Percentiles rank a stretch among this genome's conserved stretches.
These are phyloP conservation scores for Anastatica hierochuntica DNA, from an alignment of 345 rosid genomes.

Conservation along the genomic window DNA sequence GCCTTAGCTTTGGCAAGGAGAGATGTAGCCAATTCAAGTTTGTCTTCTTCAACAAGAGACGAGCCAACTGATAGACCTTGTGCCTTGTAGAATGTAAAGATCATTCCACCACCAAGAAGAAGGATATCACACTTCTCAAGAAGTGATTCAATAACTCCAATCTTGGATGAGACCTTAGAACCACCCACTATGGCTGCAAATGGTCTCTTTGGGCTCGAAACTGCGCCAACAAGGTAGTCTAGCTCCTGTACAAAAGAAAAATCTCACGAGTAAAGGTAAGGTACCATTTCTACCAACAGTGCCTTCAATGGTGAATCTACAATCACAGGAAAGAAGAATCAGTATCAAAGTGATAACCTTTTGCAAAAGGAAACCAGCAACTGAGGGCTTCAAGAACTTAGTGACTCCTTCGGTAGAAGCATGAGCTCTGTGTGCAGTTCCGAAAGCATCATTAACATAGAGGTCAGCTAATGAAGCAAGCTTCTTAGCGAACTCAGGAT, in stretches of 20 bases:
- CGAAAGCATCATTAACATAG: slow-evolving; percentile 89
- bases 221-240: slow-evolving; percentile 95
- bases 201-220: slow-evolving; percentile 80
- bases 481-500: slow-evolving; percentile 88
- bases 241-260: slow-evolving; percentile 48
- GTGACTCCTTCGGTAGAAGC: slow-evolving; percentile 93
- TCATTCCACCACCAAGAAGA: slow-evolving; percentile 97
- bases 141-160: slow-evolving; percentile 90
- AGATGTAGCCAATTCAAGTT: slow-evolving; percentile 67
- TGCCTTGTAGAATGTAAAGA: slow-evolving; percentile 95
- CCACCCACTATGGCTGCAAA: slow-evolving; percentile 97
- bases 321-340: neutral
- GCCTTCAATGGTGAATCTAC: neutral
- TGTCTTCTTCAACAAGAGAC: slow-evolving; percentile 92
- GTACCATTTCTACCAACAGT: no score
- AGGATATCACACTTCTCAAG: slow-evolving; percentile 73
- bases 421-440: slow-evolving; percentile 90
- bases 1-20: slow-evolving; percentile 86
- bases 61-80: slow-evolving; percentile 77
- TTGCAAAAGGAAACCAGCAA: slow-evolving; percentile 94
- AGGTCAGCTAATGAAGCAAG: slow-evolving; percentile 82
- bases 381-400: slow-evolving; percentile 77
- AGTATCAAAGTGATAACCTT: slow-evolving; percentile 34
- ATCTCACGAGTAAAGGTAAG: no score
- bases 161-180: slow-evolving; percentile 84